Evolutionary conservation across 2,329 filamentous ascomycete genomes (phyloP), one percentile per base, ranked within the genome.

Genomic region (Calcarisporium arbuscula): DNA sequence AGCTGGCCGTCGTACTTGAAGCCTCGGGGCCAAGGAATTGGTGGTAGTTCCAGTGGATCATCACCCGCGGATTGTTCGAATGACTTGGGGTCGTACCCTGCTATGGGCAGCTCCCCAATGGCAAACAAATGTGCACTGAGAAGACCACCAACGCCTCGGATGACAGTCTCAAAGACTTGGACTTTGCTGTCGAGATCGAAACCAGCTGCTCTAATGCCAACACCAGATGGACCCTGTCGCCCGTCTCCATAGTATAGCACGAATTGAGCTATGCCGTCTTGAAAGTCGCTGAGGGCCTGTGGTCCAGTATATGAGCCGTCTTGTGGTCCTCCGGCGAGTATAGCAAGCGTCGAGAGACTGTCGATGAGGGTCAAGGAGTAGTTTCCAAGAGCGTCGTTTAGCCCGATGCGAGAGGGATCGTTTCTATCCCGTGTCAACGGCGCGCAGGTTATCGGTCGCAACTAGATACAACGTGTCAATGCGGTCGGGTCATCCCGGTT

Each of bases 151-250:
- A 94, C 76, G 12, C 90, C 92, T 39, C 92, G 76, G 48, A 98
- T 98, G 22, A 95, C 90, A 1, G 90, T 96, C 65, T 98, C 92
- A 53, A 98, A 98, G 25, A 98, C 87, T 62, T 98, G 90, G 3
- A 98, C 92, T 61, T 96, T 98, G 65, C 89, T 95, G 60, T 98
- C 90, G 26, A 95, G 68, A 58, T 98, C 87, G 51, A 98, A 98
- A 0, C 88, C 92, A 35, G 79, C 74, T 4, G 80, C 80, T 44
- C 87, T 72, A 38, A 73, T 67, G 4, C 90, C 90, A 51, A 76
- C 71, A 6, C 85, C 86, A 5, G 71, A 70, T 11, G 74, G 67
- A 4, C 84, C 82, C 8, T 68, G 61, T 19, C 78, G 79, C 2
- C 89, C 90, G 59, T 95, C 89, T 5, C 90, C 90, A 57, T 95